Base-by-base conservation (phyloP, 257 asterid genomes). In the Jasminum sambac region DNA sequence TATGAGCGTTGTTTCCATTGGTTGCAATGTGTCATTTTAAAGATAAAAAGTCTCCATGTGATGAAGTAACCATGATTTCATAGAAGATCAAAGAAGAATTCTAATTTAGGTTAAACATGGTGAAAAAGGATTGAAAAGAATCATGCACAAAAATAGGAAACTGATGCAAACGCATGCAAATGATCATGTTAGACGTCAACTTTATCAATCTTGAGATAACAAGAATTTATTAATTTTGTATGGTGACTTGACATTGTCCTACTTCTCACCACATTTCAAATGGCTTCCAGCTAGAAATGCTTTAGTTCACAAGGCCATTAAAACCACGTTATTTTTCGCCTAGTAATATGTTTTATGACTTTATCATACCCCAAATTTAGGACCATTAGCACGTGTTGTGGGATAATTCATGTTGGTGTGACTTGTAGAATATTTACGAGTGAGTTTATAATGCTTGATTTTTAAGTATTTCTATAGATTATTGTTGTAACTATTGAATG, bases 211-310 rank as follows among this genome's bases (percentile, higher is more conserved):
- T 21, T 63, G 70, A 69, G 65, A 48, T 65, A 44, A 21, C 77
- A 48, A 57, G 72, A 64, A 70, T 8, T 8, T 71, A n/a, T n/a
- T n/a, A 70, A 21, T 8, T 71, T 63, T 79, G 76, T 74, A 59
- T 57, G 40, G 58, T 82, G 90, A 88, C 68, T 73, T 61, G 88
- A 86, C 89, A 80, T 64, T 65, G 17, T 79, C 93, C 88, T 85
- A 80, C 82, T 83, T 78, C 74, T 76, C 78, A 69, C 59, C 72
- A 71, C 65, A 72, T 37, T 68, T 55, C 44, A 66, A 65, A 59
- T 74, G 57, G 39, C 77, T 67, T 69, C 67, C 71, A 82, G 69
- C 76, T 67, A 63, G 72, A 36, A 67, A 50, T 11, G 36, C 2
- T 48, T 62, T 14, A 4, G 30, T 5, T 24, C 48, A 36, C 43